Conservation (phyloP, 177 flowering plant genomes). For the Vitis hybrid region DNA sequence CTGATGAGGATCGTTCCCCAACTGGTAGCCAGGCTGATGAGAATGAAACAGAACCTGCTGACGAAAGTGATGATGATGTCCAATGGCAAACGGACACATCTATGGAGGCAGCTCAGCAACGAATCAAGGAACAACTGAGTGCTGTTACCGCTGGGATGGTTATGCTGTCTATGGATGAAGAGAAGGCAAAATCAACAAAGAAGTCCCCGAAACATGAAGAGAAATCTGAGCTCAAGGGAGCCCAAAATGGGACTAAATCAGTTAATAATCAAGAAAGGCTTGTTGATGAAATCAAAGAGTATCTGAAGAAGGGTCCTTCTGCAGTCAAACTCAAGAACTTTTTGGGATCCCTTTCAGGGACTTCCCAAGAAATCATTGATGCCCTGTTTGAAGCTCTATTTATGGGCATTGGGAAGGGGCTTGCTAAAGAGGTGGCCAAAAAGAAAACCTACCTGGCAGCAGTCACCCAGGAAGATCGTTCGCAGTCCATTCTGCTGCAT, state of each 20-base stretch:
- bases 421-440: slow-evolving; percentile 64
- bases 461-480: slow-evolving; percentile 47
- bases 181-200: slow-evolving; percentile 44
- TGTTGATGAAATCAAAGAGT: slow-evolving; percentile 40
- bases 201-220: slow-evolving; percentile 32
- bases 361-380: slow-evolving; percentile 47
- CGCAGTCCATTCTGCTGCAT: slow-evolving; percentile 48
- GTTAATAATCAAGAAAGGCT: slow-evolving; percentile 31
- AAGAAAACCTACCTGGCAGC: slow-evolving; percentile 63
- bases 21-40: slow-evolving; percentile 63
- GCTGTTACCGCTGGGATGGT: slow-evolving; percentile 88
- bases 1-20: slow-evolving; percentile 81
- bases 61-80: slow-evolving; percentile 54
- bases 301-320: slow-evolving; percentile 51
- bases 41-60: slow-evolving; percentile 36
- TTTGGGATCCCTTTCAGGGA: slow-evolving; percentile 43
- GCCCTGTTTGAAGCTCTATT: slow-evolving; percentile 71
- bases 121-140: slow-evolving; percentile 82
- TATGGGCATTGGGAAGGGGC: slow-evolving; percentile 63
- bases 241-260: slow-evolving; percentile 21
- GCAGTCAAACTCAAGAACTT: slow-evolving; percentile 46
- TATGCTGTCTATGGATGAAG: slow-evolving; percentile 63
- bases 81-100: slow-evolving; percentile 95
- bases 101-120: slow-evolving; percentile 64
- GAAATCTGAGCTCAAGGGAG: slow-evolving; percentile 22